A percentile compares a stretch with the other conserved stretches of the same genome.
Evolutionary conservation across 495 filamentous ascomycete species (phyloP).

Genomic region (Penicillium lividum): DNA sequence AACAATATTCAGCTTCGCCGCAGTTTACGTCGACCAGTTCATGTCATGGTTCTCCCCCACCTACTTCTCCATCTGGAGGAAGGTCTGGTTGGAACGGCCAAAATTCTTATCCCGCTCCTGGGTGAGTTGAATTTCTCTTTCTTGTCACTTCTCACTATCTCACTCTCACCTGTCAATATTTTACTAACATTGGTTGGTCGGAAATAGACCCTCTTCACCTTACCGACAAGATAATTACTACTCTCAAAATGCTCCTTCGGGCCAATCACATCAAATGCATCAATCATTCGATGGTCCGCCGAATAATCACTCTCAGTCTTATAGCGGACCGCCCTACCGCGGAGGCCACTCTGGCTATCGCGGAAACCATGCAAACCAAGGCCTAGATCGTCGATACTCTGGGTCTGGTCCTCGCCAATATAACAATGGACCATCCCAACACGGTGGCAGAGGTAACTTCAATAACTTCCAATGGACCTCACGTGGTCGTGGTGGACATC

Average conservation of each 20-base stretch:
- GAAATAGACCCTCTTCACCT: constrained; percentile 47
- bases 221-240: constrained; percentile 53
- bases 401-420: constrained; percentile 36
- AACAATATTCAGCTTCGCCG: constrained; percentile 58
- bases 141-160: neutral
- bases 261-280: constrained; percentile 57
- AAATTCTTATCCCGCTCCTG: constrained; percentile 56
- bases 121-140: constrained; percentile 46
- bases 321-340: constrained; percentile 50
- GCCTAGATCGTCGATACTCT: constrained; percentile 46
- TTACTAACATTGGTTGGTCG: constrained; percentile 24
- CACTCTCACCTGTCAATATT: constrained; percentile 1
- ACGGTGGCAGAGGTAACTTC: constrained; percentile 46
- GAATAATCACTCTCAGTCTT: constrained; percentile 49
- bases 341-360: constrained; percentile 56
- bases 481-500: constrained; percentile 31
- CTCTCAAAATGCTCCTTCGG: constrained; percentile 41
- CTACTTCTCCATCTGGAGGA: constrained; percentile 59
- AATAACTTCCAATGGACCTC: constrained; percentile 62
- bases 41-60: constrained; percentile 67
- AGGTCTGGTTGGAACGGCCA: constrained; percentile 60
- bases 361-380: constrained; percentile 54
- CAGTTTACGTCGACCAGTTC: constrained; percentile 60
- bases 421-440: constrained; percentile 29
- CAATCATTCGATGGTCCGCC: constrained; percentile 53